Evolutionary conservation across 352 stramenopile genomes (phyloP).

Genomic region (Phytophthora niederhauseri): DNA sequence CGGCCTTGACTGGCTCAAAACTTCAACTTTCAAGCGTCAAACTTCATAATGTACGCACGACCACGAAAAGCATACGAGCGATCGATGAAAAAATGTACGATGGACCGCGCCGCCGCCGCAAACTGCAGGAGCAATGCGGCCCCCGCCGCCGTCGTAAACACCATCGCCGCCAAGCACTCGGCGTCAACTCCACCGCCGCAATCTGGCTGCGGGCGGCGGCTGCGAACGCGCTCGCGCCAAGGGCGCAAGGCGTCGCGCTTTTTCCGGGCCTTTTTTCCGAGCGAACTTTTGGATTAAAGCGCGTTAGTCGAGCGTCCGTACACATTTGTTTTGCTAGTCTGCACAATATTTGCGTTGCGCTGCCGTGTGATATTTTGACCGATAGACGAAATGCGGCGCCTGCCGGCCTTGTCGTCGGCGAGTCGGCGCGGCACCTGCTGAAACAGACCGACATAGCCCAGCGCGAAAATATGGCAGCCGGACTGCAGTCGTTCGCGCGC

Average conservation of each 20-base stretch:
- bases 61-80: not conserved
- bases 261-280: not conserved
- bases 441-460: not conserved
- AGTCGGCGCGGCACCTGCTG: not conserved
- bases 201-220: not conserved
- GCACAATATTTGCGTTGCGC: too few species aligned
- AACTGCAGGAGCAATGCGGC: not conserved
- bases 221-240: not conserved
- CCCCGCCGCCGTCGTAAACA: constrained; percentile 1
- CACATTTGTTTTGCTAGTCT: too few species aligned
- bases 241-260: too few species aligned
- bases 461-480: not conserved
- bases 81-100: not conserved
- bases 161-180: not conserved
- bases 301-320: too few species aligned
- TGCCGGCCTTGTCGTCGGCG: too few species aligned
- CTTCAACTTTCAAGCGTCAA: constrained; percentile 25
- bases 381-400: too few species aligned
- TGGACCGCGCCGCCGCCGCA: not conserved
- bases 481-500: not conserved
- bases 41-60: constrained; percentile 18
- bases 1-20: constrained; percentile 19
- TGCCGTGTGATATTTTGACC: too few species aligned
- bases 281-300: too few species aligned
- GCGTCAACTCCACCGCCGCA: not conserved